phyloP scores from a whole-genome alignment of 768 basidiomycete genomes.

The Calocybe gangraenosa region DNA sequence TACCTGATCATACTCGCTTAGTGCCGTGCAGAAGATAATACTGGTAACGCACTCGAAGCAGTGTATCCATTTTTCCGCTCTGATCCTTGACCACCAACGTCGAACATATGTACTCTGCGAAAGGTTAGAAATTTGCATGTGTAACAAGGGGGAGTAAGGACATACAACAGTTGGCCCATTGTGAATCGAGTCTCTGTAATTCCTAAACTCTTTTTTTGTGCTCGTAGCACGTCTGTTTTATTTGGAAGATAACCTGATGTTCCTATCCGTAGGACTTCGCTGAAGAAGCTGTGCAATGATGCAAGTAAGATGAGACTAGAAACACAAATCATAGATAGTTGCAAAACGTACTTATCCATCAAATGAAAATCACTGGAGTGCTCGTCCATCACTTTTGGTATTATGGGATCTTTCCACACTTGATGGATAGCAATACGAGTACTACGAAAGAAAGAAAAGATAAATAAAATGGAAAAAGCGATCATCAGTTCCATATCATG shows the following conservation, averaged over 20 bases:
- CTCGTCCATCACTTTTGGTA: constrained; percentile 46
- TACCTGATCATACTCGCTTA: constrained; percentile 76
- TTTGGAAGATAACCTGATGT: constrained; percentile 74
- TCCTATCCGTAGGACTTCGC: constrained; percentile 80
- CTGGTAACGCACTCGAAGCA: constrained; percentile 47
- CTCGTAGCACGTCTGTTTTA: constrained; percentile 81
- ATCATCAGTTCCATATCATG: too few species aligned
- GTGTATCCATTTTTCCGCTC: constrained; percentile 84
- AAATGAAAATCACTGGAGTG: constrained; percentile 83
- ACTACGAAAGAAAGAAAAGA: constrained; percentile 47
- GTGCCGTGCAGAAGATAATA: constrained; percentile 68
- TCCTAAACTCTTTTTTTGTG: constrained; percentile 82
- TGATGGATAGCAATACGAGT: constrained; percentile 66
- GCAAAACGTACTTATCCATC: constrained; percentile 93
- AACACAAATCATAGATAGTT: constrained; percentile 24
- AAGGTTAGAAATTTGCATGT: neutral
- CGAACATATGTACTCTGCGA: constrained; percentile 59
- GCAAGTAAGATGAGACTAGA: neutral
- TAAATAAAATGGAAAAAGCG: too few species aligned
- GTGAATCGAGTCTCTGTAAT: constrained; percentile 84
- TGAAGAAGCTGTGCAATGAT: constrained; percentile 64
- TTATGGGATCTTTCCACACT: constrained; percentile 67
- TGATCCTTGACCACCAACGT: constrained; percentile 76
- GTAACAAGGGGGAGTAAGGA: constrained; percentile 11
- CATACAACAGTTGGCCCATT: constrained; percentile 61